Base-by-base conservation (phyloP, 495 filamentous ascomycete species). In the Trichoderma erinaceum region DNA sequence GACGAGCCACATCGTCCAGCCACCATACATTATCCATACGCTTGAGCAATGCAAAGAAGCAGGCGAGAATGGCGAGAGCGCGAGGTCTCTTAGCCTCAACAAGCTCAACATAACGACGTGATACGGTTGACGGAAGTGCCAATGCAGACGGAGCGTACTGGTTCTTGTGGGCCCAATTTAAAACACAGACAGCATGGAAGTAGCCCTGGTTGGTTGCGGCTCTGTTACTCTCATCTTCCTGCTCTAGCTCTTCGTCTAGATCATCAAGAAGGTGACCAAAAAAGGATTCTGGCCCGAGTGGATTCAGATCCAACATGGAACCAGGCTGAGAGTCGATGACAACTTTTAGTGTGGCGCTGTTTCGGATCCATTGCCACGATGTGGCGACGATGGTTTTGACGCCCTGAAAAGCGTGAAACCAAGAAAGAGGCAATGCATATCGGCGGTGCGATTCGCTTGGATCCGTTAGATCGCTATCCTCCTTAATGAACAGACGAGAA, bases 341-440 rank as follows among this genome's bases (percentile, higher is more conserved):
- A 16, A 80, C 79, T 5, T 79, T 79, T 38, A 84, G 78, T 6
- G 83, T 79, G 8, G 78, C 75, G 70, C 82, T 84, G 29, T 73
- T 74, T 15, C 84, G 75, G 13, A 86, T 73, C 77, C 81, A 86
- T 56, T 81, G 81, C 82, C 81, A 83, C 15, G 79, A 81, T 8
- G 80, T 77, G 8, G 81, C 78, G 1, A 81, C 82, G 69, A 83
- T 72, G 27, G 83, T 80, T 61, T 87, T 86, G 63, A 86, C 81
- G 16, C 85, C 85, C 67, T 86, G 85, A 72, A 86, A 86, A n/a
- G 83, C 79, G 67, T 85, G 83, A 65, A 87, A 86, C 82, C 82
- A 86, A 0, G 81, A 79, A 7, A 86, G 72, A 13, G 85, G 84
- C 23, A 86, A 72, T 7, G 73, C 71, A 69, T 87, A 85, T 29